phyloP scores from a whole-genome alignment of 164 flowering plant species.

The Kalanchoe fedtschenkoi region DNA sequence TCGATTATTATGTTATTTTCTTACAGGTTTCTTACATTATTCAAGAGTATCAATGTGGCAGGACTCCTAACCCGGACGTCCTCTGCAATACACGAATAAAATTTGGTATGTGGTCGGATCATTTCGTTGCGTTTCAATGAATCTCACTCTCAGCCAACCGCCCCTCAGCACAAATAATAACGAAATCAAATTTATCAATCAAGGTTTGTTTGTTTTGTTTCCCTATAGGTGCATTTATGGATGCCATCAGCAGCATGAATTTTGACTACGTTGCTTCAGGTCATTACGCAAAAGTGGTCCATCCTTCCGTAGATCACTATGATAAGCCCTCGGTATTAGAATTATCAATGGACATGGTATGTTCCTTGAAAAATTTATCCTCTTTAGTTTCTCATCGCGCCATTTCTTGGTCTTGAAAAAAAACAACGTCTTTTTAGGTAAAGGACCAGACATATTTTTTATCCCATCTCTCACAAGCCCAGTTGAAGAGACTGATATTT shows the following conservation, averaged over 20 bases:
- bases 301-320: constrained; percentile 26
- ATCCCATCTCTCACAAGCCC: constrained; percentile 82
- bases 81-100: constrained; percentile 97
- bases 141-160: not conserved
- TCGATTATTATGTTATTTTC: constrained; percentile 5
- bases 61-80: constrained; percentile 95
- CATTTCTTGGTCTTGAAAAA: not conserved
- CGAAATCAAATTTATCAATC: not conserved
- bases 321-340: constrained; percentile 45
- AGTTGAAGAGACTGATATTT: constrained; percentile 65
- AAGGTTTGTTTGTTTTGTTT: not conserved
- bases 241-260: constrained; percentile 62
- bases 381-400: not conserved
- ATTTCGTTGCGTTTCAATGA: not conserved
- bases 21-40: constrained; percentile 84
- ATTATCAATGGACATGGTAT: constrained; percentile 72
- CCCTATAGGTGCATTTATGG: constrained; percentile 78
- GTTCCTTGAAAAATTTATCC: constrained; percentile 2
- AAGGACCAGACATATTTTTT: constrained; percentile 99
- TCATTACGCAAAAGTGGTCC: constrained; percentile 84
- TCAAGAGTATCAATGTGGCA: constrained; percentile 77
- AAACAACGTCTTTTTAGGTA: constrained; percentile 37
- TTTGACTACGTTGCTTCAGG: constrained; percentile 93
- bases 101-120: constrained; percentile 51
- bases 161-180: not conserved